Conservation (phyloP, 1,284 basidiomycete genomes). For the Moniliella sp. region DNA sequence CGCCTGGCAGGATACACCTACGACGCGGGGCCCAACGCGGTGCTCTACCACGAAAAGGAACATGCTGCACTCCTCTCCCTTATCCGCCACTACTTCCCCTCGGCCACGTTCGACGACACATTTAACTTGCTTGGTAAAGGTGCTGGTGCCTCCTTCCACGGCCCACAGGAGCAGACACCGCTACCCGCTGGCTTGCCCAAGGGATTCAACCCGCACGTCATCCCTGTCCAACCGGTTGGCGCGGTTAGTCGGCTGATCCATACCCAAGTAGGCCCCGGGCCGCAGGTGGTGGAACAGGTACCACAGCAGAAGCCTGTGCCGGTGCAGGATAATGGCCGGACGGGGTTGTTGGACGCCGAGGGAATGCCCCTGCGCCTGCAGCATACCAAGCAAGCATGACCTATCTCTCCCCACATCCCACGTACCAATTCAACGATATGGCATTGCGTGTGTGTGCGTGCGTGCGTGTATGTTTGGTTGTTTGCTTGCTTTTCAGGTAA, state of each 20-base stretch:
- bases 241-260: conserved; percentile 29
- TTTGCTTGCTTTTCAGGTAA: too few species aligned
- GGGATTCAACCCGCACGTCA: conserved; percentile 19
- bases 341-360: conserved; percentile 4
- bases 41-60: conserved; percentile 63
- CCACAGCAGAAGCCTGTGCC: too few species aligned
- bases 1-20: conserved; percentile 85
- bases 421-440: too few species aligned
- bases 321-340: conserved; percentile 1
- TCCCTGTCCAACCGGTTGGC: conserved; percentile 24
- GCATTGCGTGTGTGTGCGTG: too few species aligned
- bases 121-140: conserved; percentile 22
- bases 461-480: too few species aligned
- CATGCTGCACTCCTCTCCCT: conserved; percentile 12
- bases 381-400: conserved; percentile 16
- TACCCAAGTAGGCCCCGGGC: conserved; percentile 30
- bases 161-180: conserved; percentile 8
- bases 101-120: conserved; percentile 30
- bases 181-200: conserved; percentile 13
- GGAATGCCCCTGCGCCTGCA: conserved; percentile 21
- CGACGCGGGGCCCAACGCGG: conserved; percentile 93
- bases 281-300: conserved; percentile 22
- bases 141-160: conserved; percentile 19
- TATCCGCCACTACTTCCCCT: conserved; percentile 31
- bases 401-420: too few species aligned